A percentile compares a stretch with the other conserved stretches of the same genome.
Evolutionary conservation across 1,284 basidiomycete species (phyloP).

Genomic region (Naganishia liquefaciens): DNA sequence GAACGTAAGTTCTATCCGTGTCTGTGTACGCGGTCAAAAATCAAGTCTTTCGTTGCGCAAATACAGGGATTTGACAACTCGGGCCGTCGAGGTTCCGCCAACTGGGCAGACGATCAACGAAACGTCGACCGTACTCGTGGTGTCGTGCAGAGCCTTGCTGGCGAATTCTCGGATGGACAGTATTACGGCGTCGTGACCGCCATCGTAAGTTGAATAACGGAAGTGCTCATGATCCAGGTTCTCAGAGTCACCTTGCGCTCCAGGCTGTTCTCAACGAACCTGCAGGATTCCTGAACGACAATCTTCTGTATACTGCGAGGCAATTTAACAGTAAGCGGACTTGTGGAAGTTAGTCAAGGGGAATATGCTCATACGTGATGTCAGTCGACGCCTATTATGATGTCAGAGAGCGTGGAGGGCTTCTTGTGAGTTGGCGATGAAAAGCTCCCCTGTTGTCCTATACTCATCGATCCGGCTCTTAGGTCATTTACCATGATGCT

Average conservation of each 20-base stretch:
- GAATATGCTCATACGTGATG: constrained; percentile 50
- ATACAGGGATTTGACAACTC: constrained; percentile 68
- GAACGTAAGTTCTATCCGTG: constrained; percentile 53
- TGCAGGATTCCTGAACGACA: constrained; percentile 66
- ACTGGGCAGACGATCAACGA: constrained; percentile 68
- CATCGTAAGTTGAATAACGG: constrained; percentile 56
- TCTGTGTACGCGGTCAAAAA: neutral
- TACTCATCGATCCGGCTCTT: neutral
- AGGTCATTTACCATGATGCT: constrained; percentile 76
- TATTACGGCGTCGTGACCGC: constrained; percentile 68
- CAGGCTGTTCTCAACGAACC: constrained; percentile 64
- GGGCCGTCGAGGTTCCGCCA: constrained; percentile 66
- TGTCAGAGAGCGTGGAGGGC: constrained; percentile 67
- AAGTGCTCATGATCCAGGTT: neutral
- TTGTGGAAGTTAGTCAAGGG: constrained; percentile 56
- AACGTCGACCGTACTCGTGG: constrained; percentile 71
- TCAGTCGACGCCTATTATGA: constrained; percentile 58
- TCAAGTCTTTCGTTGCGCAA: neutral
- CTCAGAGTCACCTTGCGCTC: neutral
- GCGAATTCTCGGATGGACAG: constrained; percentile 47
- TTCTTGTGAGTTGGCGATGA: constrained; percentile 53
- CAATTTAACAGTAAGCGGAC: constrained; percentile 72
- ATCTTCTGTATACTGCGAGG: constrained; percentile 61
- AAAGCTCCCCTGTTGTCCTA: constrained; percentile 55
- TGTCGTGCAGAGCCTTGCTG: constrained; percentile 62